A percentile compares a stretch with the other conserved stretches of the same genome.
These are phyloP conservation scores for Ganoderma boninense DNA, from an alignment of 1,284 basidiomycete species.

Conservation along the genomic window DNA sequence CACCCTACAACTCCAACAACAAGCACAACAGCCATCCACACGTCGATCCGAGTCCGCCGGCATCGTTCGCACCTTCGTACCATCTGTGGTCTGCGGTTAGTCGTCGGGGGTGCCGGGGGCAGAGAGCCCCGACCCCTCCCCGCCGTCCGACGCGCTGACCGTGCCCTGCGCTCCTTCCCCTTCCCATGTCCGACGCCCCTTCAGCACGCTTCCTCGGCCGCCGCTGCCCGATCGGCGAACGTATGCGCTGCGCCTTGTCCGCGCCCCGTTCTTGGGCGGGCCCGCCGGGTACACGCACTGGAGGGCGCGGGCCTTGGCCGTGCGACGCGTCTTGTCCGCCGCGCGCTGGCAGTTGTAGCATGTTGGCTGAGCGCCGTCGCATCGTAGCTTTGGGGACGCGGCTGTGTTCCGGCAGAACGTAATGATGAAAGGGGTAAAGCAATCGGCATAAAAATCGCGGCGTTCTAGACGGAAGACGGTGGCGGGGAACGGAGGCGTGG, in stretches of 20 bases:
- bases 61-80: background rate
- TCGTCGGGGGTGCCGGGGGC: slow-evolving; percentile 2
- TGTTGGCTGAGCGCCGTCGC: slow-evolving; percentile 37
- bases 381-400: slow-evolving; percentile 38
- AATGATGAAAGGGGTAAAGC: background rate
- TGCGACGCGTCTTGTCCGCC: slow-evolving; percentile 3
- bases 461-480: background rate
- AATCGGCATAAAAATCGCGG: background rate
- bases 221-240: slow-evolving; percentile 27
- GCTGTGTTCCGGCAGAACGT: slow-evolving; percentile 10
- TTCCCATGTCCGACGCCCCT: background rate
- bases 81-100: background rate
- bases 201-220: slow-evolving; percentile 19
- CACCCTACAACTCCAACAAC: background rate
- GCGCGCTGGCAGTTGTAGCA: slow-evolving; percentile 37
- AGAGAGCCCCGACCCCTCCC: background rate
- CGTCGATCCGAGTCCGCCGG: background rate
- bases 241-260: slow-evolving; percentile 30
- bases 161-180: background rate
- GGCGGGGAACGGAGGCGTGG: too few species aligned
- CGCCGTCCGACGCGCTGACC: slow-evolving; percentile 4
- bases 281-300: slow-evolving; percentile 24
- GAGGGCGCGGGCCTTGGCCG: background rate
- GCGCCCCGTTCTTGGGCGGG: slow-evolving; percentile 29
- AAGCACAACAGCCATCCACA: background rate